Conservation (phyloP, 768 basidiomycete genomes). For the Amanita pallidorosea region DNA sequence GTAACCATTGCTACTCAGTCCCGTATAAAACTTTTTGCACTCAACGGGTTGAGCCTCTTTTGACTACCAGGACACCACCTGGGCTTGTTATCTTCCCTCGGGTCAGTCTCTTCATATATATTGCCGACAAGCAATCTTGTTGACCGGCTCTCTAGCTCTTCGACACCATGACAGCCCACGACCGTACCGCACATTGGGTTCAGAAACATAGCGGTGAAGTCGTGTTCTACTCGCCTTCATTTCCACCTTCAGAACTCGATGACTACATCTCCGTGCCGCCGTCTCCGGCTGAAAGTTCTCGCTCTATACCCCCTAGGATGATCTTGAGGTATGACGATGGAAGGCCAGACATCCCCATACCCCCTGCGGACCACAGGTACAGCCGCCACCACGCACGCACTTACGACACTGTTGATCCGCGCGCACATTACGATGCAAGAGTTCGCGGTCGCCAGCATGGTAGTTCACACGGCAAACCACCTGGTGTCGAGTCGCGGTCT, state of each 20-base stretch:
- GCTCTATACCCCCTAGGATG: conserved; percentile 61
- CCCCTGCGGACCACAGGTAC: conserved; percentile 20
- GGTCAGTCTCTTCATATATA: conserved; percentile 9
- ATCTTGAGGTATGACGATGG: conserved; percentile 59
- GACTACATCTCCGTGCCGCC: conserved; percentile 30
- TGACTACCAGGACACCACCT: conserved; percentile 1
- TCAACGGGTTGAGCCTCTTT: conserved; percentile 15
- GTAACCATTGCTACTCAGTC: conserved; percentile 16
- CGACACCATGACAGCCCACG: conserved; percentile 44
- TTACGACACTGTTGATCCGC: not conserved
- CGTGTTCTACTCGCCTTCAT: conserved; percentile 47
- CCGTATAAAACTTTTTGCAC: conserved; percentile 24
- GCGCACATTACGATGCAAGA: conserved; percentile 4
- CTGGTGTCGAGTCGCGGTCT: conserved; percentile 17
- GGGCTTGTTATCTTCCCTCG: not conserved
- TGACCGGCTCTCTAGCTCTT: conserved; percentile 56
- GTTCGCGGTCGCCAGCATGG: conserved; percentile 27
- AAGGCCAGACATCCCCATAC: conserved; percentile 52
- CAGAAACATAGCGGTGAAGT: conserved; percentile 22
- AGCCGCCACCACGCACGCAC: conserved; percentile 11
- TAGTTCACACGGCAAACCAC: conserved; percentile 24
- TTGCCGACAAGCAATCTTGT: conserved; percentile 14
- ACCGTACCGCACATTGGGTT: conserved; percentile 62
- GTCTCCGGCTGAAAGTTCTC: conserved; percentile 38
- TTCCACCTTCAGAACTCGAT: conserved; percentile 40